These are phyloP conservation scores for Chamaecyparis obtusa DNA, from an alignment of 75 land plant species.

Conservation along the genomic window DNA sequence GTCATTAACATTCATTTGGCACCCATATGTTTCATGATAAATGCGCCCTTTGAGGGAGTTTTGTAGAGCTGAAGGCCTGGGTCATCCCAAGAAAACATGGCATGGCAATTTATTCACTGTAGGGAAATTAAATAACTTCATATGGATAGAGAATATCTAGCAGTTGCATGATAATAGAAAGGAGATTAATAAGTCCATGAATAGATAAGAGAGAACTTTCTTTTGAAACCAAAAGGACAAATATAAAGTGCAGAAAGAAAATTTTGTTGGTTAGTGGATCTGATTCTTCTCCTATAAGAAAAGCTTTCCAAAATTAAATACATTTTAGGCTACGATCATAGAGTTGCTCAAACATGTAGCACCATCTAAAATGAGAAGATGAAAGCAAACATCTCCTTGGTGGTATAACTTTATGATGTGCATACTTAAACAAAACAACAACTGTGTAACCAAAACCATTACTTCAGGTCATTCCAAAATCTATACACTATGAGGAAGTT, in stretches of 20 bases:
- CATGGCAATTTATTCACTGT: neutral
- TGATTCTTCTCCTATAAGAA: neutral
- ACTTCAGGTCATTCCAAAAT: neutral
- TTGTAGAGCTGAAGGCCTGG: conserved; percentile 19
- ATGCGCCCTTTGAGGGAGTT: conserved; percentile 53
- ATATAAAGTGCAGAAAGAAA: neutral
- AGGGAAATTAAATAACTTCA: neutral
- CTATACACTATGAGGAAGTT: neutral
- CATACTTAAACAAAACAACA: neutral
- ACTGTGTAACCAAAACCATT: neutral
- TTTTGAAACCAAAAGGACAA: neutral
- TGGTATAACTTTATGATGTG: neutral
- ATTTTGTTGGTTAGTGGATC: neutral
- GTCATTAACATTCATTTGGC: conserved; percentile 98
- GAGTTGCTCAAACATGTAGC: neutral
- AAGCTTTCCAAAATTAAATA: neutral
- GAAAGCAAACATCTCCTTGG: neutral
- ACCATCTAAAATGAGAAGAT: neutral
- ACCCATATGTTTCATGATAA: conserved; percentile 97
- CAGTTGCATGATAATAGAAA: neutral
- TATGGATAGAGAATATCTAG: neutral
- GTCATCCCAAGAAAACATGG: neutral
- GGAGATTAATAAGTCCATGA: neutral
- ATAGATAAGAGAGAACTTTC: neutral
- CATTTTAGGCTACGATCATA: neutral